Evolutionary conservation across 768 basidiomycete genomes (phyloP).

Genomic region (Boletus vinaceobasis): DNA sequence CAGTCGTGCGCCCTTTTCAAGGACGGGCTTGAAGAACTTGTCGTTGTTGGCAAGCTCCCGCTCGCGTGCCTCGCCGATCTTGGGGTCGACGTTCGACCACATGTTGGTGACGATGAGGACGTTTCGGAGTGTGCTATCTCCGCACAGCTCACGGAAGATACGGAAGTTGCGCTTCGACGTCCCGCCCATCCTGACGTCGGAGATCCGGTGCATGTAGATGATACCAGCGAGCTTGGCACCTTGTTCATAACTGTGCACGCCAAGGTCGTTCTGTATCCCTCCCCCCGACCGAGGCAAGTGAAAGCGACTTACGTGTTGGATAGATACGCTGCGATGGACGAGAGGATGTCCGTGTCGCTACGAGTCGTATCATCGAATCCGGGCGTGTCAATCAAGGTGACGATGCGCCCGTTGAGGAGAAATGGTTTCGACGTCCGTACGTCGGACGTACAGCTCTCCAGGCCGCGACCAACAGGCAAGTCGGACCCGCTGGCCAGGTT

Average conservation of each 20-base stretch:
- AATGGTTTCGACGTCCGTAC: slow-evolving; percentile 46
- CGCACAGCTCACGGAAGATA: slow-evolving; percentile 53
- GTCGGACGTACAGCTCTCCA: slow-evolving; percentile 49
- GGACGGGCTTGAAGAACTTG: slow-evolving; percentile 50
- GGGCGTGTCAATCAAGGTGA: slow-evolving; percentile 58
- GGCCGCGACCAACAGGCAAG: slow-evolving; percentile 42
- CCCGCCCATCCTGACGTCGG: slow-evolving; percentile 48
- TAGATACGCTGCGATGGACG: slow-evolving; percentile 44
- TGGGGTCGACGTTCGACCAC: slow-evolving; percentile 44
- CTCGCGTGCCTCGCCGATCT: slow-evolving; percentile 43
- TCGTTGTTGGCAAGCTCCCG: slow-evolving; percentile 38
- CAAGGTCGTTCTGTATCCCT: neutral
- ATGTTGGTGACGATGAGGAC: slow-evolving; percentile 54
- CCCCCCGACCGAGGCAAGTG: neutral
- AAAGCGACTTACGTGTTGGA: slow-evolving; percentile 27
- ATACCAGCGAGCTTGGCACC: slow-evolving; percentile 46
- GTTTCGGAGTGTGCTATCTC: slow-evolving; percentile 45
- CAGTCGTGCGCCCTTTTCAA: slow-evolving; percentile 47
- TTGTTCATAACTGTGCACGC: slow-evolving; percentile 29
- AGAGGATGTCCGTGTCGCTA: slow-evolving; percentile 49
- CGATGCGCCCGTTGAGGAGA: slow-evolving; percentile 39
- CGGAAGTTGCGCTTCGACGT: slow-evolving; percentile 50
- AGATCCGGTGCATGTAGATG: slow-evolving; percentile 55
- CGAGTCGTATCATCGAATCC: slow-evolving; percentile 55
- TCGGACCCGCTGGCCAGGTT: slow-evolving; percentile 49